Evolutionary conservation across 768 basidiomycete species (phyloP).

Genomic region (Amanita subjunquillea): DNA sequence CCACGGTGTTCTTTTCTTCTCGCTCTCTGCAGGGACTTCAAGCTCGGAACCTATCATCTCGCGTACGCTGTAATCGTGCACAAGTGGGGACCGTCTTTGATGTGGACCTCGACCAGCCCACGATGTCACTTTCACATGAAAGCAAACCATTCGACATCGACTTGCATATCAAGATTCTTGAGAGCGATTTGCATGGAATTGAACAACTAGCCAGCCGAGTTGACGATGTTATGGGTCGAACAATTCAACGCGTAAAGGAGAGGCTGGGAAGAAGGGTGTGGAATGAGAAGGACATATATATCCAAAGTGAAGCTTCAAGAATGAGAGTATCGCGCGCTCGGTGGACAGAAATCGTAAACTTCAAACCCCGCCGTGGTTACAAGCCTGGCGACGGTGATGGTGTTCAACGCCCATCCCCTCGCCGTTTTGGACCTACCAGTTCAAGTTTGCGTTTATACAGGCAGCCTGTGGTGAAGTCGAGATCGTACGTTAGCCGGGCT

Average conservation of each 20-base stretch:
- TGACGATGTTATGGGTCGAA: slow-evolving; percentile 35
- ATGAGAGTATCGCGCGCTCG: slow-evolving; percentile 25
- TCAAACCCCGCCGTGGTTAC: slow-evolving; percentile 18
- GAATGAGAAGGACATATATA: slow-evolving; percentile 45
- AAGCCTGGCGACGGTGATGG: background rate
- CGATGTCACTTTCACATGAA: slow-evolving; percentile 3
- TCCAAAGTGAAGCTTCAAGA: slow-evolving; percentile 21
- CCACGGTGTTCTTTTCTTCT: background rate
- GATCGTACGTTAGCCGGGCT: background rate
- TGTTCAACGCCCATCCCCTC: background rate
- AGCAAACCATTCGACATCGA: slow-evolving; percentile 37
- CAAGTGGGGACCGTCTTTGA: slow-evolving; percentile 18
- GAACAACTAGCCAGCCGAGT: slow-evolving; percentile 31
- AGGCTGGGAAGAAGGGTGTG: slow-evolving; percentile 72
- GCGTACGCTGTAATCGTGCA: background rate
- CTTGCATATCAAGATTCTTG: slow-evolving; percentile 46
- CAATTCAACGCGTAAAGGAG: slow-evolving; percentile 58
- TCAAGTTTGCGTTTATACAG: background rate
- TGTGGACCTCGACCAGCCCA: slow-evolving; percentile 20
- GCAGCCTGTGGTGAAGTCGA: background rate
- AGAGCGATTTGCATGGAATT: slow-evolving; percentile 43
- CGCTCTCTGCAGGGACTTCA: background rate
- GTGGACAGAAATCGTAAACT: slow-evolving; percentile 46
- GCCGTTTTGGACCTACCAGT: background rate
- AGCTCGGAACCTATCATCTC: background rate